Evolutionary conservation across 305 asterid genomes (phyloP).

Genomic region (Withania somnifera): DNA sequence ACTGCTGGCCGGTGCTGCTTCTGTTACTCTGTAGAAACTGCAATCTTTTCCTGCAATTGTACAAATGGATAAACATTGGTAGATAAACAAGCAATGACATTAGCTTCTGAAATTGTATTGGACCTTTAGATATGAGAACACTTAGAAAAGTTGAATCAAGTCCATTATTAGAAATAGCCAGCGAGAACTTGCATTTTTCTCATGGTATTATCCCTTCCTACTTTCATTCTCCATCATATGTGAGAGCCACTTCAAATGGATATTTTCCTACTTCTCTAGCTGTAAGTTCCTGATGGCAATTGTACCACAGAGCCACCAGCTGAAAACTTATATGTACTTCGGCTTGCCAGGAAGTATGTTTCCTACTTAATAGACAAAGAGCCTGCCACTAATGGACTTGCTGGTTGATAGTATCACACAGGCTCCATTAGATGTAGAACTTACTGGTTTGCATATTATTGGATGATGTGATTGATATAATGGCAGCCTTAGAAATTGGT

Average conservation of each 20-base stretch:
- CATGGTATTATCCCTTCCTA: background rate
- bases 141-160: slow-evolving; percentile 1
- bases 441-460: too few species aligned
- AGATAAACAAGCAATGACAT: background rate
- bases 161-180: background rate
- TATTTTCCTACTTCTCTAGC: too few species aligned
- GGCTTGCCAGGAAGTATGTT: background rate
- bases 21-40: too few species aligned
- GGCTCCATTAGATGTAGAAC: too few species aligned
- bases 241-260: background rate
- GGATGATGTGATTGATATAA: too few species aligned
- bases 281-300: background rate
- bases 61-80: background rate
- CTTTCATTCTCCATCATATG: background rate
- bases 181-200: background rate
- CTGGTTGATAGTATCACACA: too few species aligned
- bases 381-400: too few species aligned
- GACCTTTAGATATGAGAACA: background rate
- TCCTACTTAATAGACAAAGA: background rate
- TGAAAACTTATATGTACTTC: background rate
- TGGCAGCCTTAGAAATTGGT: too few species aligned
- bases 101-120: background rate
- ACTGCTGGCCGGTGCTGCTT: too few species aligned
- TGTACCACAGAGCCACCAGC: background rate
- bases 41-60: background rate